A percentile compares a stretch with the other conserved stretches of the same genome.
These are phyloP conservation scores for Raddia guianensis DNA, from an alignment of 176 grass and related monocot genomes.

Conservation along the genomic window DNA sequence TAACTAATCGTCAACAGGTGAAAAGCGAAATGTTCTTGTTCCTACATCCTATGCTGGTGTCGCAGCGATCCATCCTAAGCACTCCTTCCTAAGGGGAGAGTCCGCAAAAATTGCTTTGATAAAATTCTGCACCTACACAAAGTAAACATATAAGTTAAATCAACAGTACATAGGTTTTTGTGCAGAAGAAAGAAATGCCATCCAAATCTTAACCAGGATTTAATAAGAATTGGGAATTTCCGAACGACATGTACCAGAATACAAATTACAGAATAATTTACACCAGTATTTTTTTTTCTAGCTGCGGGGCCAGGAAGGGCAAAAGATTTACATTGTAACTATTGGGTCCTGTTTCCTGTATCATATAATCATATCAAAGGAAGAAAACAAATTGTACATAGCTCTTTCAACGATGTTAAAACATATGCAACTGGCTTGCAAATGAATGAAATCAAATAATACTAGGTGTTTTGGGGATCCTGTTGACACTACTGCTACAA, in stretches of 20 bases:
- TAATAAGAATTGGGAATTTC: not conserved
- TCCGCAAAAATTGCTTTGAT: slow-evolving; percentile 75
- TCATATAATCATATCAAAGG: not conserved
- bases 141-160: slow-evolving; percentile 5
- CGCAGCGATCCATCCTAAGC: slow-evolving; percentile 55
- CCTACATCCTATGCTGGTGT: slow-evolving; percentile 40
- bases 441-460: slow-evolving; percentile 2
- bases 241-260: not conserved
- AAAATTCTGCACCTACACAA: slow-evolving; percentile 63
- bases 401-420: not conserved
- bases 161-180: not conserved
- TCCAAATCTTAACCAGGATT: not conserved
- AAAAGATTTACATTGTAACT: not conserved
- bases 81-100: slow-evolving; percentile 71
- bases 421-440: not conserved
- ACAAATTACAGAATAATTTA: not conserved
- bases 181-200: not conserved
- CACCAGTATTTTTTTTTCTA: not conserved
- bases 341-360: too few relatives aligned
- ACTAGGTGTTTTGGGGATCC: not conserved
- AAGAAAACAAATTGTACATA: not conserved
- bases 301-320: not conserved
- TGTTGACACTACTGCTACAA: not conserved
- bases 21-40: not conserved
- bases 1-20: not conserved